phyloP scores from a whole-genome alignment of 2,329 filamentous ascomycete species.

The Lomentospora prolificans region DNA sequence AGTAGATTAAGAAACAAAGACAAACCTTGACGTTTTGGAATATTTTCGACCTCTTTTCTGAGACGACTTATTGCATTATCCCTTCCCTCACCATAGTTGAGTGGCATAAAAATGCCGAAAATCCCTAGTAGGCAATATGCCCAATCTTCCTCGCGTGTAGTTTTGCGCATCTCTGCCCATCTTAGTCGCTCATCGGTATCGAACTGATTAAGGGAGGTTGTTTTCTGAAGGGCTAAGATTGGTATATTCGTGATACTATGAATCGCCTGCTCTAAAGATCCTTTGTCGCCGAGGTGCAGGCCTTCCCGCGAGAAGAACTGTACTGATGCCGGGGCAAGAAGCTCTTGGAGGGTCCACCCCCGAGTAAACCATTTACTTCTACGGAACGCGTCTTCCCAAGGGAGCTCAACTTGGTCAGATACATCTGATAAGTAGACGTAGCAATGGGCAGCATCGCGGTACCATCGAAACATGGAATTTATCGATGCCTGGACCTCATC shows the following conservation, averaged over 20 bases:
- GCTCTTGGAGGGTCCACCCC: conserved; percentile 13
- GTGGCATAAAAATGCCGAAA: conserved; percentile 13
- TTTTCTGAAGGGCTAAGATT: conserved; percentile 11
- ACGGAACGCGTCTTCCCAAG: conserved; percentile 8
- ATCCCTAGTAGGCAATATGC: conserved; percentile 14
- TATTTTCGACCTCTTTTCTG: conserved; percentile 20
- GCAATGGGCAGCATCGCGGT: conserved; percentile 11
- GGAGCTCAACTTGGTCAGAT: neutral
- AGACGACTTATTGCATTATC: conserved; percentile 21
- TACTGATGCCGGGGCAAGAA: conserved; percentile 16
- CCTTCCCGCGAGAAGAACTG: conserved; percentile 16
- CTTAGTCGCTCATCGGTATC: conserved; percentile 11
- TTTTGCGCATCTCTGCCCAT: conserved; percentile 13
- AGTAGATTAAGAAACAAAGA: neutral
- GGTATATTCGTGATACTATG: conserved; percentile 16
- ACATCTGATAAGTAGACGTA: conserved; percentile 14
- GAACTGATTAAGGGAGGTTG: conserved; percentile 10
- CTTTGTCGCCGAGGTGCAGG: conserved; percentile 14
- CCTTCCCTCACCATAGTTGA: conserved; percentile 13
- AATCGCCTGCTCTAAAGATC: conserved; percentile 14
- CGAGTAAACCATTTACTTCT: conserved; percentile 11
- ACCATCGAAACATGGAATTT: conserved; percentile 15
- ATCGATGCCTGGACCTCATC: conserved; percentile 12
- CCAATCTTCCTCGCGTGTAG: conserved; percentile 12
- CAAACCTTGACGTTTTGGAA: neutral